phyloP scores from a whole-genome alignment of 164 flowering plant species.

The Magnolia sinica region DNA sequence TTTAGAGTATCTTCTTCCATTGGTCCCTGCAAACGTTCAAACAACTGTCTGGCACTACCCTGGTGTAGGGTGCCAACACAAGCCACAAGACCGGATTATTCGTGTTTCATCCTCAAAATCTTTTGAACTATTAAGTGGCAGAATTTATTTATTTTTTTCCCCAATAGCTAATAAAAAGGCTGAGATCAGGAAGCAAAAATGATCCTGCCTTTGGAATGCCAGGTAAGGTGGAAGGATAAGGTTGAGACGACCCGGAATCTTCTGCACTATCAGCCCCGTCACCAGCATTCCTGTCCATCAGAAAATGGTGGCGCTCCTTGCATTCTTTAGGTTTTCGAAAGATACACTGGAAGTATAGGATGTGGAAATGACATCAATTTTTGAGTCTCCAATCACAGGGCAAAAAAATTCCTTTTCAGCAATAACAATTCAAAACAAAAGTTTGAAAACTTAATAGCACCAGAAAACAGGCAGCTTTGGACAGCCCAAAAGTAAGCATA shows the following conservation, averaged over 20 bases:
- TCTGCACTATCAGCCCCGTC: conserved; percentile 98
- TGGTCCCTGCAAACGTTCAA: conserved; percentile 83
- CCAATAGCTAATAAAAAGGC: not conserved
- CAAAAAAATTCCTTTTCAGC: not conserved
- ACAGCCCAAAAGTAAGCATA: not conserved
- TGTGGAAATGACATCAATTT: conserved; percentile 5
- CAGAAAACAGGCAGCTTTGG: not conserved
- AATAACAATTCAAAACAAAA: not conserved
- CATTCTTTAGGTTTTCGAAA: conserved; percentile 89
- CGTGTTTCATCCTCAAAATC: not conserved
- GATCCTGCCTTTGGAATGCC: conserved; percentile 86
- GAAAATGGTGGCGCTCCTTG: conserved; percentile 78
- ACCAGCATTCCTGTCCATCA: conserved; percentile 78
- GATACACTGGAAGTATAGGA: conserved; percentile 48
- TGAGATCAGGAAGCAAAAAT: not conserved
- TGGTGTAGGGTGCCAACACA: conserved; percentile 28
- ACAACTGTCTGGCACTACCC: conserved; percentile 96
- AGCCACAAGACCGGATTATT: not conserved
- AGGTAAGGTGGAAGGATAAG: conserved; percentile 87
- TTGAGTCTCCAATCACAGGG: not conserved
- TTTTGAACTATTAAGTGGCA: not conserved
- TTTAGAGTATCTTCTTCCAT: conserved; percentile 67
- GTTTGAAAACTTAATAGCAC: not conserved
- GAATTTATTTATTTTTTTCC: not conserved
- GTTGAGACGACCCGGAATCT: conserved; percentile 94